A percentile compares a stretch with the other conserved stretches of the same genome.
phyloP scores from a whole-genome alignment of 352 stramenopile genomes.

The Lagenidium giganteum region DNA sequence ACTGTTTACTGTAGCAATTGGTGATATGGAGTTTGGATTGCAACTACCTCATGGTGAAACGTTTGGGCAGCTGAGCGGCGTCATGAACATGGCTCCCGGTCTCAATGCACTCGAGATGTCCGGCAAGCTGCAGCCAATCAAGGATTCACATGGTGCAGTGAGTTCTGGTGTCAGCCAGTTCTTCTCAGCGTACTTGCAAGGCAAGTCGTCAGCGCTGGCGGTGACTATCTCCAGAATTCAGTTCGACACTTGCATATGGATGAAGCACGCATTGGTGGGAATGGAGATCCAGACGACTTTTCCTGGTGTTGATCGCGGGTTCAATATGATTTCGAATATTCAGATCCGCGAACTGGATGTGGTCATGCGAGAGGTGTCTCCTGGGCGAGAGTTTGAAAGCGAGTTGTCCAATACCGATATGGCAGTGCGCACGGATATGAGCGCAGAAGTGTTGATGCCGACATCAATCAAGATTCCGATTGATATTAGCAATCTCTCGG shows the following conservation, averaged over 20 bases:
- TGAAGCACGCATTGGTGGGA: constrained; percentile 50
- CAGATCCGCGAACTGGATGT: constrained; percentile 72
- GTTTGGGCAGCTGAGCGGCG: constrained; percentile 40
- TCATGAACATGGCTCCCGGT: constrained; percentile 50
- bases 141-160: constrained; percentile 34
- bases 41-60: constrained; percentile 30
- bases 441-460: constrained; percentile 67
- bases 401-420: constrained; percentile 59
- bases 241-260: constrained; percentile 53
- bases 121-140: constrained; percentile 38
- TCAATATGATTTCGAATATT: constrained; percentile 61
- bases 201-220: constrained; percentile 42
- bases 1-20: constrained; percentile 62
- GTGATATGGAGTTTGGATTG: constrained; percentile 53
- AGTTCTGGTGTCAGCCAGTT: constrained; percentile 46
- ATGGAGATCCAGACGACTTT: constrained; percentile 62
- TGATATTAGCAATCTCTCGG: constrained; percentile 55
- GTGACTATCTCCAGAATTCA: constrained; percentile 46
- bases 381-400: no score
- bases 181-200: constrained; percentile 66
- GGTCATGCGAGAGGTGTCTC: constrained; percentile 35
- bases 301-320: constrained; percentile 44
- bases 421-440: constrained; percentile 62
- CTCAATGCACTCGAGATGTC: constrained; percentile 42
- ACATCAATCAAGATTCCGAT: constrained; percentile 62